Evolutionary conservation across 306 rosid genomes (phyloP), one percentile per base, ranked within the genome.

Genomic region (Rubus parviflorus): DNA sequence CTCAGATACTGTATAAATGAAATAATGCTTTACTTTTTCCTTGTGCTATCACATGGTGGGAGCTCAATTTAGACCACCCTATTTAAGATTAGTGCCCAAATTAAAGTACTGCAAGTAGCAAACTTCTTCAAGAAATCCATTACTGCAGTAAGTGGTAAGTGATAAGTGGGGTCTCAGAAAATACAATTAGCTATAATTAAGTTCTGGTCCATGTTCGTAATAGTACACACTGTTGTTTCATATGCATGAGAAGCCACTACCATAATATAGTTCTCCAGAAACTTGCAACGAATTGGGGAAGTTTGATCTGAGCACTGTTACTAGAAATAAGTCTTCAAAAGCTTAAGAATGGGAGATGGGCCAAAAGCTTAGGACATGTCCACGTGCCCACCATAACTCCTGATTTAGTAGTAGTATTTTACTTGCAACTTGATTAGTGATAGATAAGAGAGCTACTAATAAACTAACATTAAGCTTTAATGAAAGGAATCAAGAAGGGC

Each of bases 321-420:
- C 47, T 37, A 51, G 61, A 48, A 68, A 75, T 80, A 80, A 38
- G 69, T 69, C 23, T 16, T 30, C 30, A 16, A 23, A 58, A 74
- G 49, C 30, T 47, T 67, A 61, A 68, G 61, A 77, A 76, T 17
- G 57, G 25, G 35, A 52, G 45, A 63, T 81, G 77, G 86, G 86
- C 23, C 56, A 78, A 30, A 79, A 22, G n/a, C 84, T 61, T 79
- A 76, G 83, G 78, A 83, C 92, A 86, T 40, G 19, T 23, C 82
- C 91, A 85, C 89, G 77, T 88, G 96, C 85, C 37, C 72, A 41
- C 85, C 86, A 85, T 71, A 78, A 69, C 17, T 15, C 74, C 51
- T 40, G 65, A 71, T 38, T 53, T 58, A 80, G 51, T 54, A 38
- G 35, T 20, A 75, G 41, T 71, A 74, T 73, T 80, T 58, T 74